These are phyloP conservation scores for Alternaria triticimaculans DNA, from an alignment of 2,329 filamentous ascomycete species.

Conservation along the genomic window DNA sequence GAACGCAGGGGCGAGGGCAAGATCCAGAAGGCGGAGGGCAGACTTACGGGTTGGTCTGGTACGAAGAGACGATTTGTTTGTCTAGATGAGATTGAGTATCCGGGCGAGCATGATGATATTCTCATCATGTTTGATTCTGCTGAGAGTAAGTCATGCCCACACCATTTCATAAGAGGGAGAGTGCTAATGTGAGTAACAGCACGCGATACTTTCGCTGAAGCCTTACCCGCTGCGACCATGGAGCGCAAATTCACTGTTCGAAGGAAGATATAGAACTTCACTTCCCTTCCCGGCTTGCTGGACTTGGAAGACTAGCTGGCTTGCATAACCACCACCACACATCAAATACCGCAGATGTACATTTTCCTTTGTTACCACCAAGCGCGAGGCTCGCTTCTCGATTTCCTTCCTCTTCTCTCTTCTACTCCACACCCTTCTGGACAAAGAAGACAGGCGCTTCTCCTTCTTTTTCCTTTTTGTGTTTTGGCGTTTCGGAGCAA, in stretches of 20 bases:
- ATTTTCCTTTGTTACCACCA: not conserved
- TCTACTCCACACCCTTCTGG: not conserved
- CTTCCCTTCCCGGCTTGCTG: not conserved
- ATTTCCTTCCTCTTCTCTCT: not conserved
- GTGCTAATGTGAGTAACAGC: slow-evolving; percentile 37
- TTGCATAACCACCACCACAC: not conserved
- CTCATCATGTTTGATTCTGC: slow-evolving; percentile 82
- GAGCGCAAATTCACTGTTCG: slow-evolving; percentile 53
- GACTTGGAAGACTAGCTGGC: not conserved
- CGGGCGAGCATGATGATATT: slow-evolving; percentile 92
- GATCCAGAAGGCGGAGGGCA: slow-evolving; percentile 57
- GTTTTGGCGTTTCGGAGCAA: not conserved
- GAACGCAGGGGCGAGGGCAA: slow-evolving; percentile 57
- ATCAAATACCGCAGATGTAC: not conserved
- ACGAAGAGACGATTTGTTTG: slow-evolving; percentile 78
- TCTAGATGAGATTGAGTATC: slow-evolving; percentile 85
- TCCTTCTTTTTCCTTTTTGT: not conserved
- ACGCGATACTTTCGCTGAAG: slow-evolving; percentile 54
- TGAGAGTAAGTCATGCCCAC: slow-evolving; percentile 63
- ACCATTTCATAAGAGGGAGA: not conserved
- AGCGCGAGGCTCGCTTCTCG: not conserved
- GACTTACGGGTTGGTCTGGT: slow-evolving; percentile 56
- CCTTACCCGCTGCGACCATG: slow-evolving; percentile 53
- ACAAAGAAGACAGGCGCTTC: not conserved
- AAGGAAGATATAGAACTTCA: slow-evolving; percentile 44